These are phyloP conservation scores for Perkinsus chesapeaki DNA, from an alignment of 169 alveolate species.

Conservation along the genomic window DNA sequence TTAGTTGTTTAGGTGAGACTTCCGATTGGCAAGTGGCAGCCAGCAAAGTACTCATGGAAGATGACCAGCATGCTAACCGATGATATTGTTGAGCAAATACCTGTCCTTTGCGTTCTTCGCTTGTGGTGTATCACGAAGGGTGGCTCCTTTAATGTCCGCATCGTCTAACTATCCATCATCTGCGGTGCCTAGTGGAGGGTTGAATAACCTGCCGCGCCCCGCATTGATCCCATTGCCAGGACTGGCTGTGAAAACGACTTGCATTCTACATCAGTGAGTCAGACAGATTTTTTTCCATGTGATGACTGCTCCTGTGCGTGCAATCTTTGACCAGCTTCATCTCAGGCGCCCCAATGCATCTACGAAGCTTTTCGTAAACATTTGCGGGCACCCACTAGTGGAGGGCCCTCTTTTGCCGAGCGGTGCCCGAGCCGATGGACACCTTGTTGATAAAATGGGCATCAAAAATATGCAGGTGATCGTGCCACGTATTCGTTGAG, in stretches of 20 bases:
- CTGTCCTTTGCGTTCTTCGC: background rate
- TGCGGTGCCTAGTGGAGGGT: background rate
- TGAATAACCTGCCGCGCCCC: background rate
- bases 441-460: background rate
- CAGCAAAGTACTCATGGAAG: background rate
- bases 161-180: background rate
- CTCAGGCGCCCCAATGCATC: background rate
- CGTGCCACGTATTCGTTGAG: too few relatives aligned
- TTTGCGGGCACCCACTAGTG: constrained; percentile 9
- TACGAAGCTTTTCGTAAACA: background rate
- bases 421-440: background rate
- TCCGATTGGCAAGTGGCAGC: background rate
- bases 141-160: background rate
- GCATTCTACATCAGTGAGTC: background rate
- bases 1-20: background rate
- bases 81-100: background rate
- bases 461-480: constrained; percentile 10
- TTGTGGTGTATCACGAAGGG: background rate
- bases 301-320: background rate
- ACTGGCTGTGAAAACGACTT: background rate
- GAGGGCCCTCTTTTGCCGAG: constrained; percentile 12
- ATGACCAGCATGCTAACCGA: background rate
- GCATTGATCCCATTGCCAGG: background rate
- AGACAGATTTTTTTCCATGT: too few relatives aligned
- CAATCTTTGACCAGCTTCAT: background rate